These are phyloP conservation scores for Eucalyptus sideroxylon DNA, from an alignment of 345 rosid genomes.

Conservation along the genomic window DNA sequence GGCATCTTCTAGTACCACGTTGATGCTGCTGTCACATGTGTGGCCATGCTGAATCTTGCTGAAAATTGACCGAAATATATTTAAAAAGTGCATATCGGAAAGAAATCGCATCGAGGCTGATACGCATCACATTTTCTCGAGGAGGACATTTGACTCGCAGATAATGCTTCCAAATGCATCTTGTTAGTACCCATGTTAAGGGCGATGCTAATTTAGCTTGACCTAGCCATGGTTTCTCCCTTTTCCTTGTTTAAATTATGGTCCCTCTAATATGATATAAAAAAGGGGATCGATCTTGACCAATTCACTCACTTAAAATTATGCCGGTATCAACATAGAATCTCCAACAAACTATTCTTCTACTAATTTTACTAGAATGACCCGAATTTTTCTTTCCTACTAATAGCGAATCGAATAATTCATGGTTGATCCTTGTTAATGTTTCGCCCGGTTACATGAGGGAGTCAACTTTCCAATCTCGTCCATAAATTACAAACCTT, in stretches of 20 bases:
- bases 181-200: background rate
- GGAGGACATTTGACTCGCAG: background rate
- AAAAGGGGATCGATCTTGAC: background rate
- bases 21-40: background rate
- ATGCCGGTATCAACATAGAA: accelerated
- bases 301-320: accelerated
- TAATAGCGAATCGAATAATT: background rate
- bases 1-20: background rate
- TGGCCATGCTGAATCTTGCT: background rate
- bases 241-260: background rate
- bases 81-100: background rate
- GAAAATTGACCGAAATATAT: background rate
- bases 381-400: background rate
- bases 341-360: background rate
- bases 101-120: background rate
- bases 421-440: background rate
- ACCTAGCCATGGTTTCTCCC: background rate
- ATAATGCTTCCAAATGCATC: background rate
- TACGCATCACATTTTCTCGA: background rate
- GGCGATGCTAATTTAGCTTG: background rate
- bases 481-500: background rate
- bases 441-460: accelerated
- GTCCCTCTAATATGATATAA: background rate
- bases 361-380: background rate
- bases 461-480: background rate